These are phyloP conservation scores for Brassica balearica DNA, from an alignment of 441 rosid genomes.

Conservation along the genomic window DNA sequence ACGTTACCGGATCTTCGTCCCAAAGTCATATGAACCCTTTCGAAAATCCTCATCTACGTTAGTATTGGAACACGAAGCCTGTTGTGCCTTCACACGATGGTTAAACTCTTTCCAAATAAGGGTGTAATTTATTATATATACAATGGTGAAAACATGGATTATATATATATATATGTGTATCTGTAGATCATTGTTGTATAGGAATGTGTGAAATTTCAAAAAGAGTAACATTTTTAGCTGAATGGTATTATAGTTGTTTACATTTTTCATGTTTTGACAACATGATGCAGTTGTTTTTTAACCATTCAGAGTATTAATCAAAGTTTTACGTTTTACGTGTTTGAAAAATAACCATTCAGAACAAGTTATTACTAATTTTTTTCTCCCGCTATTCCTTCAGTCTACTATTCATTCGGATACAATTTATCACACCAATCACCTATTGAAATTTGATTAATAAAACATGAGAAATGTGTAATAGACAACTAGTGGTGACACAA, in stretches of 20 bases:
- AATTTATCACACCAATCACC: not conserved
- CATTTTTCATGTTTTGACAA: slow-evolving; percentile 21
- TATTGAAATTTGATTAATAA: not conserved
- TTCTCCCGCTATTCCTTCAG: not conserved
- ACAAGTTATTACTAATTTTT: not conserved
- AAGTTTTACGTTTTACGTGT: not conserved
- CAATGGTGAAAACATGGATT: not conserved
- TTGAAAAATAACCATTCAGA: not conserved
- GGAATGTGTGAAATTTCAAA: slow-evolving; percentile 24
- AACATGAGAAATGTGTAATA: not conserved
- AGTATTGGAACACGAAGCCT: slow-evolving; percentile 16
- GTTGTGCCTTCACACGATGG: not conserved
- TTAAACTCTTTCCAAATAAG: not conserved
- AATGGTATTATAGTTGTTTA: slow-evolving; percentile 16
- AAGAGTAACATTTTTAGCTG: not conserved
- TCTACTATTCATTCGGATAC: not conserved
- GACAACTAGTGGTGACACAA: not conserved
- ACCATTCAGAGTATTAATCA: slow-evolving; percentile 20
- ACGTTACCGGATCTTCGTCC: slow-evolving; percentile 50
- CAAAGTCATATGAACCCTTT: slow-evolving; percentile 51
- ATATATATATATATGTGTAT: not conserved
- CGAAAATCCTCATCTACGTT: slow-evolving; percentile 6
- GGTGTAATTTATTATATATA: not conserved
- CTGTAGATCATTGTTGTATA: not conserved
- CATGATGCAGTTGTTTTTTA: slow-evolving; percentile 21